Evolutionary conservation across 805 yeast species (phyloP).

Genomic region (Debaryomyces maramus): DNA sequence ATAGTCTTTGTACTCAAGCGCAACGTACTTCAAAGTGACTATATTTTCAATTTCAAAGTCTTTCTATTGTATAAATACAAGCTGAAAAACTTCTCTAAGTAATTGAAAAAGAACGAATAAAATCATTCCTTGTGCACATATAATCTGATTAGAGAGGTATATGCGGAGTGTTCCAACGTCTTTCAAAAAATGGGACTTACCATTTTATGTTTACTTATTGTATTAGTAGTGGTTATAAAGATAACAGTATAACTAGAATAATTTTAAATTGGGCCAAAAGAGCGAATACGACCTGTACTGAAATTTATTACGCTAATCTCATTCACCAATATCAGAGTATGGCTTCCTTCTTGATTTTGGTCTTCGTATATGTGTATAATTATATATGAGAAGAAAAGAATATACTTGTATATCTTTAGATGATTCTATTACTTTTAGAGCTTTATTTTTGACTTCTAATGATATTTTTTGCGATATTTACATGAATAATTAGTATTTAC

Average conservation of each 20-base stretch:
- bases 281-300: background rate
- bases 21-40: background rate
- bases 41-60: conserved; percentile 1
- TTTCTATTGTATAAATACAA: background rate
- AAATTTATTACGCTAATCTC: background rate
- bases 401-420: no score
- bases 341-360: no score
- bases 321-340: background rate
- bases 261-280: background rate
- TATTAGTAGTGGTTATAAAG: background rate
- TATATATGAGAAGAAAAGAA: no score
- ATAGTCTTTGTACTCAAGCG: conserved; percentile 9
- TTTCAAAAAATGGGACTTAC: conserved; percentile 27
- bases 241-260: background rate
- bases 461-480: no score
- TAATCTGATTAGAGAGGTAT: conserved; percentile 10
- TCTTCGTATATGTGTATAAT: no score
- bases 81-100: background rate
- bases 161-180: conserved; percentile 25
- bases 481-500: no score
- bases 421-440: no score
- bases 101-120: conserved; percentile 18
- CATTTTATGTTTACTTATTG: conserved; percentile 19
- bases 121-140: conserved; percentile 27
- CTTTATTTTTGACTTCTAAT: no score